A percentile compares a stretch with the other conserved stretches of the same genome.
Conservation (phyloP, 306 rosid species). For the Trifolium dubium region DNA sequence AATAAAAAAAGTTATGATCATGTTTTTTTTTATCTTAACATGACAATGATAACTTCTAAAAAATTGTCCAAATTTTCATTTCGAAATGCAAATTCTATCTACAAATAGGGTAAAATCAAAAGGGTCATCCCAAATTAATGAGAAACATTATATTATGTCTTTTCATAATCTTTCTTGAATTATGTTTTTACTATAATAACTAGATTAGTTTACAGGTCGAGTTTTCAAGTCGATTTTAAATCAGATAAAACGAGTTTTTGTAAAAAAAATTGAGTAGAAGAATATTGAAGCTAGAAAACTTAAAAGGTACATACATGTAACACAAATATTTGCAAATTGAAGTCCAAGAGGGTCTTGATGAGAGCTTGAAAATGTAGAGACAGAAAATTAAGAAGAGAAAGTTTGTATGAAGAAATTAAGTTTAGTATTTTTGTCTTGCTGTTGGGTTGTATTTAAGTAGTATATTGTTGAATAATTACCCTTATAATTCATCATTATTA, state of each 20-base stretch:
- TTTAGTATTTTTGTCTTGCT: constrained; percentile 6
- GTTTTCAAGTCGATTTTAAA: no score
- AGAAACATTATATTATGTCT: constrained; percentile 8
- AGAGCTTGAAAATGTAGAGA: constrained; percentile 4
- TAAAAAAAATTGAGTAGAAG: not conserved
- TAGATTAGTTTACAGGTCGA: not conserved
- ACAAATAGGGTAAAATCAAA: not conserved
- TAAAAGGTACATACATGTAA: constrained; percentile 20
- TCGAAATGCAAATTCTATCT: not conserved
- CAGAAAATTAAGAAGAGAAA: constrained; percentile 19
- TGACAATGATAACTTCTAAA: not conserved
- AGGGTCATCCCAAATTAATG: constrained; percentile 13
- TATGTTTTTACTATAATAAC: constrained; percentile 29
- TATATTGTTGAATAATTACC: constrained; percentile 29
- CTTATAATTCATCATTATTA: constrained; percentile 34
- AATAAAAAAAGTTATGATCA: not conserved
- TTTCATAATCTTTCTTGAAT: constrained; percentile 42
- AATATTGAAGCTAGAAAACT: not conserved
- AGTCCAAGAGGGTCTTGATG: constrained; percentile 28
- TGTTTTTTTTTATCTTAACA: constrained; percentile 4
- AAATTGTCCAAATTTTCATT: not conserved
- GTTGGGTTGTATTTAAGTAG: constrained; percentile 45
- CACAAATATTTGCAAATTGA: not conserved
- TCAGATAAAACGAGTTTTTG: no score
- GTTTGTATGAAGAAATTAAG: constrained; percentile 16